These are phyloP conservation scores for Withania somnifera DNA, from an alignment of 305 asterid genomes.

Conservation along the genomic window DNA sequence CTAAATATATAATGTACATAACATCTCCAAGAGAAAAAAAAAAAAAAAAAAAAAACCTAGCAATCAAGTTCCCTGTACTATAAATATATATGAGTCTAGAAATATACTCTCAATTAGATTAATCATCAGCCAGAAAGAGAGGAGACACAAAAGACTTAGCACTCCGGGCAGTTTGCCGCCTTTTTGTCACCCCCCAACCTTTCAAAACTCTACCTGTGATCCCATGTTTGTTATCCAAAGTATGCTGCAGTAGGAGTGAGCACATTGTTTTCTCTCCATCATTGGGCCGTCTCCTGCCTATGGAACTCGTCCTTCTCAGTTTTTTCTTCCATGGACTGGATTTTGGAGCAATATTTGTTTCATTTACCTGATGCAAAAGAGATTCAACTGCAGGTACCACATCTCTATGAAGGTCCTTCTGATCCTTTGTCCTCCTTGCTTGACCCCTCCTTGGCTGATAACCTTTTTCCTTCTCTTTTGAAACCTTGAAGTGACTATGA, in stretches of 20 bases:
- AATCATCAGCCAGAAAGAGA: background rate
- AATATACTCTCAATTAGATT: background rate
- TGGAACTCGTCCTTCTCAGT: slow-evolving; percentile 2
- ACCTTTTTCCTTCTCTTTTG: slow-evolving; percentile 2
- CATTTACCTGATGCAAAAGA: background rate
- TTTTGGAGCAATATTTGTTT: background rate
- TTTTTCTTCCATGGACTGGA: slow-evolving; percentile 13
- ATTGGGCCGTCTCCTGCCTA: background rate
- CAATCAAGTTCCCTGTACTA: background rate
- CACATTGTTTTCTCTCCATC: background rate
- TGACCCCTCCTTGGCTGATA: slow-evolving; percentile 10
- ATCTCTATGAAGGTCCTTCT: slow-evolving; percentile 13
- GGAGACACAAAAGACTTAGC: background rate
- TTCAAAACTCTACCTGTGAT: background rate
- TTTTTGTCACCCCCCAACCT: slow-evolving; percentile 16
- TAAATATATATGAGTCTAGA: background rate
- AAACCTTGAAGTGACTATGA: background rate
- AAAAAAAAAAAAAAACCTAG: background rate
- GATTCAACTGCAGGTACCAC: background rate
- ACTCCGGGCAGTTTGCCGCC: slow-evolving; percentile 12
- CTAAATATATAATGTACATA: background rate
- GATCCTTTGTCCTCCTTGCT: slow-evolving; percentile 8
- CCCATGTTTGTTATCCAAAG: slow-evolving; percentile 1
- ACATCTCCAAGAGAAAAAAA: background rate
- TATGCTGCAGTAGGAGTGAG: slow-evolving; percentile 6